Conservation (phyloP, 495 filamentous ascomycete species). For the Parathielavia hyrcaniae region DNA sequence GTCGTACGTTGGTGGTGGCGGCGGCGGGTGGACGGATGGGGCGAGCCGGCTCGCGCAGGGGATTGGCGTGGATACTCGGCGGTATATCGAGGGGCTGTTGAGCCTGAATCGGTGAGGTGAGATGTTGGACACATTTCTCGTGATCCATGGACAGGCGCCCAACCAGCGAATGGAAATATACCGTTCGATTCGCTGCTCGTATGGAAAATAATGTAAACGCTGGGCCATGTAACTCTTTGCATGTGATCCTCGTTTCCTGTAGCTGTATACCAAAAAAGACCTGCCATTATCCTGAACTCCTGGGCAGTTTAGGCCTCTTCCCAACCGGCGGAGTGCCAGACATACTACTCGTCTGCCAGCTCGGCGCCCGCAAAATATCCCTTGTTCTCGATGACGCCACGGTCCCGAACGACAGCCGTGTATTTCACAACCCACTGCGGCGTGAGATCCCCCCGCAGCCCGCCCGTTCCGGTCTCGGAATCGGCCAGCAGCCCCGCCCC, state of each 20-base stretch:
- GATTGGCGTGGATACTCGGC: constrained; percentile 77
- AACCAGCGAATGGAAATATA: too few relatives aligned
- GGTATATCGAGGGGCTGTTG: constrained; percentile 78
- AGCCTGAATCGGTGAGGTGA: constrained; percentile 58
- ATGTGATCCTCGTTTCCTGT: not conserved
- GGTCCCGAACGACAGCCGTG: constrained; percentile 89
- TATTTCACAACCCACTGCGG: constrained; percentile 98
- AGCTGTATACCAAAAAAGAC: not conserved
- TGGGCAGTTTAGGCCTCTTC: constrained; percentile 1
- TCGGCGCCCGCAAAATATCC: constrained; percentile 88
- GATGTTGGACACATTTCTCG: too few relatives aligned
- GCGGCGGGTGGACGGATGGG: constrained; percentile 49
- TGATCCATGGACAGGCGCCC: too few relatives aligned
- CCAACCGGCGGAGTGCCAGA: not conserved
- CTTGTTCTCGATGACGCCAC: constrained; percentile 98
- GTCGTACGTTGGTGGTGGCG: constrained; percentile 40
- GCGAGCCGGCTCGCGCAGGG: constrained; percentile 71
- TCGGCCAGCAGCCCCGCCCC: constrained; percentile 63
- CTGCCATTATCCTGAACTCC: constrained; percentile 7
- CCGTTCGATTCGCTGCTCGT: too few relatives aligned
- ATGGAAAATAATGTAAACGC: not conserved
- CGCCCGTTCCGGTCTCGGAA: constrained; percentile 40
- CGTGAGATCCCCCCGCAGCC: constrained; percentile 65
- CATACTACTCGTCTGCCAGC: constrained; percentile 35
- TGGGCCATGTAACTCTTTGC: not conserved